Evolutionary conservation across 768 basidiomycete species (phyloP).

Genomic region (Rhizopogon vesiculosus): DNA sequence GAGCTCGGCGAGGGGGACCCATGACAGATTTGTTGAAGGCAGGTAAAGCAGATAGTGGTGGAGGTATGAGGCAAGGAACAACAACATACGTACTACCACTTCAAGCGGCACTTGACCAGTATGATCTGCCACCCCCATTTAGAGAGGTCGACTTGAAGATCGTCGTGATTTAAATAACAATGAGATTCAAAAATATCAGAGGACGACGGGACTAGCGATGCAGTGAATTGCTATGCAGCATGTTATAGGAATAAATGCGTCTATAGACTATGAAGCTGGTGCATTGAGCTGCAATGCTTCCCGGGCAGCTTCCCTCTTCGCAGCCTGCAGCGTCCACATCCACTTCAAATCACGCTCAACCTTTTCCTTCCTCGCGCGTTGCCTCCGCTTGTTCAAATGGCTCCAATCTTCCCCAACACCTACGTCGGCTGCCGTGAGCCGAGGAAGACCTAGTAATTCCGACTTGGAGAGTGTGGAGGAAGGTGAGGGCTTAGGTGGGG

Average conservation of each 20-base stretch:
- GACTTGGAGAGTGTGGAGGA: slow-evolving; percentile 20
- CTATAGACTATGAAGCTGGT: neutral
- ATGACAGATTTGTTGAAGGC: slow-evolving; percentile 4
- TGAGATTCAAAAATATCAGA: neutral
- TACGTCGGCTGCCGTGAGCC: slow-evolving; percentile 21
- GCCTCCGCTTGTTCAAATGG: slow-evolving; percentile 54
- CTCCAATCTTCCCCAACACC: slow-evolving; percentile 40
- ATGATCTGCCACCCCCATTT: slow-evolving; percentile 3
- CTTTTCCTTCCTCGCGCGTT: slow-evolving; percentile 40
- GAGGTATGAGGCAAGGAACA: slow-evolving; percentile 2
- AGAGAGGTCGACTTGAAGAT: neutral
- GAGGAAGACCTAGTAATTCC: neutral
- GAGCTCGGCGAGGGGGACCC: slow-evolving; percentile 25
- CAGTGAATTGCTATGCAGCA: neutral
- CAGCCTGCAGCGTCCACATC: slow-evolving; percentile 31
- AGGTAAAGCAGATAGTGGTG: slow-evolving; percentile 3
- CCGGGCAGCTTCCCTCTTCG: slow-evolving; percentile 7
- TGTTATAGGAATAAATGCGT: too few species aligned
- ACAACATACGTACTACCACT: neutral
- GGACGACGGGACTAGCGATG: too few species aligned
- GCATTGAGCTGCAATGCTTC: neutral
- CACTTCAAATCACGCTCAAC: slow-evolving; percentile 37
- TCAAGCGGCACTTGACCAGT: neutral
- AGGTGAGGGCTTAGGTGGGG: neutral
- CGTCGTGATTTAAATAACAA: neutral